Evolutionary conservation across 1,284 basidiomycete genomes (phyloP), one percentile per base, ranked within the genome.

Genomic region (Ceratobasidium sp.): DNA sequence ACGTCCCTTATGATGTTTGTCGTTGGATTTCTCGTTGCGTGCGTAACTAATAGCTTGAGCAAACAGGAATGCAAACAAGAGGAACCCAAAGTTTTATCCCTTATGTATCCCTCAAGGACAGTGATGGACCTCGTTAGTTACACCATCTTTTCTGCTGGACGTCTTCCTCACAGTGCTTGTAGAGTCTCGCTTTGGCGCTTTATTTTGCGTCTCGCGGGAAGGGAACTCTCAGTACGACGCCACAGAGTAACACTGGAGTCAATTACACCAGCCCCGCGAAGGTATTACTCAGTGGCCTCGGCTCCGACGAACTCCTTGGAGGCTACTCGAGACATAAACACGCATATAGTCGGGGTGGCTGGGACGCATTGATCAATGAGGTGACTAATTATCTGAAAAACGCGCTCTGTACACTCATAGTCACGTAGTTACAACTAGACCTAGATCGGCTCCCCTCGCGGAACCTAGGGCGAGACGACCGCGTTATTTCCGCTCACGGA

Each of bases 401-500:
- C n/a, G 19, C 19, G 17, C n/a, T 19, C 9, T n/a, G 8, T 24
- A 71, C 14, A 15, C 60, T 48, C 27, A 36, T 31, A 53, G 45
- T 24, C 27, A 24, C 57, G n/a, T 78, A 95, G 93, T 87, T 98
- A 29, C 96, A 99, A 82, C 86, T 96, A 64, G 97, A 99, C 80
- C 87, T 99, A n/a, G 90, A 93, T 79, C 90, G 96, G 2, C 91
- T 99, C 74, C 95, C 97, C 0, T 89, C 86, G 1, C 89, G 98
- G 51, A 99, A 99, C 81, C 85, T 99, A 3, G 96, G 96, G 2
- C 87, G 97, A 76, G 97, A 99, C 82, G 97, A 99, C 82, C 90
- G 97, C 7, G 88, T 98, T 62, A 89, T 98, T 67, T 95, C 96
- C 0, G 91, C 90, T 0, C 92, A 95, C 79, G 95, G 93, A 0